phyloP scores from a whole-genome alignment of 2,329 filamentous ascomycete species.

The Penicillium sp. region DNA sequence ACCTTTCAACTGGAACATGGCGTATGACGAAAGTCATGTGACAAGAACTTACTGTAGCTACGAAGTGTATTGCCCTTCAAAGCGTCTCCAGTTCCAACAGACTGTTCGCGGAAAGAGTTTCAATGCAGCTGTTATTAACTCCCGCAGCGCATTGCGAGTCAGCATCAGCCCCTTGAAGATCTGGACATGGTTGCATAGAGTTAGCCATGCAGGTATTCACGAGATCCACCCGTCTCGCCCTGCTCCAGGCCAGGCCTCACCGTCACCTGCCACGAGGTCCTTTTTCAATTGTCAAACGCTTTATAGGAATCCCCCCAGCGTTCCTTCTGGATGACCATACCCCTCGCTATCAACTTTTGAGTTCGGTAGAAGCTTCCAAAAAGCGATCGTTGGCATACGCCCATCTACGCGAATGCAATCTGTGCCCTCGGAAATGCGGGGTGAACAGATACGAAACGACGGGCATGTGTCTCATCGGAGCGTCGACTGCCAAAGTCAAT shows the following conservation, averaged over 20 bases:
- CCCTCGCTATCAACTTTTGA: constrained; percentile 65
- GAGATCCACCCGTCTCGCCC: constrained; percentile 1
- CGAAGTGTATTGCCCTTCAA: too few relatives aligned
- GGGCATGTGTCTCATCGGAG: constrained; percentile 70
- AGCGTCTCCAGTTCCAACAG: too few relatives aligned
- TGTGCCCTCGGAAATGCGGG: constrained; percentile 70
- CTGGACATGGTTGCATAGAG: background rate
- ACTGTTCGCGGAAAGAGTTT: too few relatives aligned
- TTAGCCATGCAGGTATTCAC: constrained; percentile 8
- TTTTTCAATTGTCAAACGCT: constrained; percentile 21
- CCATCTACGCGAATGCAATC: constrained; percentile 71
- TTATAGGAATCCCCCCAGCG: constrained; percentile 51
- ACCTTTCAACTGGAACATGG: too few relatives aligned
- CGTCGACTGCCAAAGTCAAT: constrained; percentile 68
- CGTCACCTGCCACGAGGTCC: background rate
- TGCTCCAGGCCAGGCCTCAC: background rate
- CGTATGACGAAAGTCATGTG: too few relatives aligned
- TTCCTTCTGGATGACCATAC: constrained; percentile 71
- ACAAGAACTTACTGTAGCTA: too few relatives aligned
- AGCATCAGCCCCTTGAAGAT: too few relatives aligned
- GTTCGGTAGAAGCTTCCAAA: constrained; percentile 61
- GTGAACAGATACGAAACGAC: constrained; percentile 77
- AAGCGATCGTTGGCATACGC: constrained; percentile 69
- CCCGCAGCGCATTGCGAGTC: too few relatives aligned
- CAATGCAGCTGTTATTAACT: too few relatives aligned